phyloP scores from a whole-genome alignment of 169 alveolate species.

The Theileria annulata region DNA sequence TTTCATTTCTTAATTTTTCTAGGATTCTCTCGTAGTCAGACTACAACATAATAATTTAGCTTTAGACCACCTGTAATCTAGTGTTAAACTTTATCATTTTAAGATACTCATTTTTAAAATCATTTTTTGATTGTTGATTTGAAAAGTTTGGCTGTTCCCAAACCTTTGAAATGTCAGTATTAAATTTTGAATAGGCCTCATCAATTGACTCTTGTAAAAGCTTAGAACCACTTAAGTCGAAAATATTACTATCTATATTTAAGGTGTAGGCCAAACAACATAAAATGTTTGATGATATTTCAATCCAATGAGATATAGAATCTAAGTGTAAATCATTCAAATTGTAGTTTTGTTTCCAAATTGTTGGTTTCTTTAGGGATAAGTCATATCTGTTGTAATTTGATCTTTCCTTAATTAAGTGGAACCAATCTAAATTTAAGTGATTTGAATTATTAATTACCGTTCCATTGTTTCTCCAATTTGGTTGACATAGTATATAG shows the following conservation, averaged over 20 bases:
- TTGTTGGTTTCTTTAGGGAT: constrained; percentile 17
- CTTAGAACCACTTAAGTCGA: constrained; percentile 17
- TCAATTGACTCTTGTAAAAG: constrained; percentile 30
- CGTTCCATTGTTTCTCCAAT: constrained; percentile 9
- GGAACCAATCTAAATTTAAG: not conserved
- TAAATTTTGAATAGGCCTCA: constrained; percentile 13
- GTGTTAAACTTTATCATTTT: constrained; percentile 31
- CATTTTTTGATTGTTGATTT: not conserved
- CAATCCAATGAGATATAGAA: constrained; percentile 44
- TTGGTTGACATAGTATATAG: constrained; percentile 21
- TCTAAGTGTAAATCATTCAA: constrained; percentile 46
- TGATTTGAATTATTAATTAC: not conserved
- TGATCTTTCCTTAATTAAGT: not conserved
- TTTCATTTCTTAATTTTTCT: constrained; percentile 33
- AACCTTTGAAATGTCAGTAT: not conserved
- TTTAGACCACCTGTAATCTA: constrained; percentile 31
- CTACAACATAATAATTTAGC: not conserved
- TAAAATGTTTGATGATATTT: constrained; percentile 41
- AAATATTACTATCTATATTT: constrained; percentile 16
- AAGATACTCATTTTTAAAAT: constrained; percentile 36
- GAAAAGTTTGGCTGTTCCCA: constrained; percentile 10
- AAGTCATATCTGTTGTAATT: constrained; percentile 18
- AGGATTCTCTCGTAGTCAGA: constrained; percentile 43
- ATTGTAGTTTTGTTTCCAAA: constrained; percentile 45
- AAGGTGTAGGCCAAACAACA: constrained; percentile 17